Conservation (phyloP, 805 yeast species). For the Saturnispora diversa region DNA sequence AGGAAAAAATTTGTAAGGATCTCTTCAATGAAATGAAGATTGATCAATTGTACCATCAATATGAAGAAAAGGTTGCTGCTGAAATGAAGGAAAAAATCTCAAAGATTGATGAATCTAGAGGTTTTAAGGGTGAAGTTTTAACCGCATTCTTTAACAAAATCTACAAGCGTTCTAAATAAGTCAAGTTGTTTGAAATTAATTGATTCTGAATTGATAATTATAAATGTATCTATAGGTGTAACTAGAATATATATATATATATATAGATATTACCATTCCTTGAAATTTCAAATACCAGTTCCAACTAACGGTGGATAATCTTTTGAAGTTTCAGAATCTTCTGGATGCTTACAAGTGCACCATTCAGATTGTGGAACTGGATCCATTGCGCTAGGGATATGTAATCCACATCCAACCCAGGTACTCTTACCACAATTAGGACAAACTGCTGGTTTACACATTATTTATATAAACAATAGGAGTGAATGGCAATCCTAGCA, state of each 20-base stretch:
- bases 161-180: constrained; percentile 84
- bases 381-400: constrained; percentile 36
- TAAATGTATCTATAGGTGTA: neutral
- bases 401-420: constrained; percentile 42
- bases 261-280: too few species aligned
- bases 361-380: constrained; percentile 30
- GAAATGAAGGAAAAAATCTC: constrained; percentile 59
- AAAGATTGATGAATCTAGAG: constrained; percentile 79
- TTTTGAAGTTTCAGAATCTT: constrained; percentile 20
- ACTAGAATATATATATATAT: constrained; percentile 1
- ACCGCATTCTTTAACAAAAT: constrained; percentile 80
- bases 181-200: too few species aligned
- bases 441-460: constrained; percentile 34
- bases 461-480: constrained; percentile 10
- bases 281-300: too few species aligned
- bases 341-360: constrained; percentile 30
- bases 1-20: constrained; percentile 63
- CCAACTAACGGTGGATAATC: constrained; percentile 34
- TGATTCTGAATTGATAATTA: neutral
- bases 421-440: constrained; percentile 27
- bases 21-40: constrained; percentile 69
- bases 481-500: too few species aligned
- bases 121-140: constrained; percentile 86
- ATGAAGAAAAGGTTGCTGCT: constrained; percentile 71
- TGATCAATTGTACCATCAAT: constrained; percentile 60